Evolutionary conservation across 2,329 filamentous ascomycete species (phyloP).

Genomic region (Fusarium nisikadoi): DNA sequence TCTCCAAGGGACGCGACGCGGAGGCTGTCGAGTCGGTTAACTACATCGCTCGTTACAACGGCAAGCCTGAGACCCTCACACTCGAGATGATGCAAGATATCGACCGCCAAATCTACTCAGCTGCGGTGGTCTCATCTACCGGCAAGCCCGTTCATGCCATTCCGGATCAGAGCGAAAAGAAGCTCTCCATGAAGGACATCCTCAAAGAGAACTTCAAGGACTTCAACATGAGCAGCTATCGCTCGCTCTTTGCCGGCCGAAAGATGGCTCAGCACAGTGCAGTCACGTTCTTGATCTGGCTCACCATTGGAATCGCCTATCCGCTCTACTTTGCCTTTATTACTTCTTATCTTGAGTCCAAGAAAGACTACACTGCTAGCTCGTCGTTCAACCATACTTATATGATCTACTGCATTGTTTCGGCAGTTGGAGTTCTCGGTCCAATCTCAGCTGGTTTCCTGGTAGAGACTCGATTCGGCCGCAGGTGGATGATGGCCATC

Average conservation of each 20-base stretch:
- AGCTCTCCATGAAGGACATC: not conserved
- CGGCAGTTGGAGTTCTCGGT: slow-evolving; percentile 37
- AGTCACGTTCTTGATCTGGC: slow-evolving; percentile 66
- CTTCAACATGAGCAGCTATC: slow-evolving; percentile 61
- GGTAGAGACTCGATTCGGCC: slow-evolving; percentile 34
- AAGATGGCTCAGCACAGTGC: slow-evolving; percentile 63
- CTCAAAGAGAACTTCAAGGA: slow-evolving; percentile 54
- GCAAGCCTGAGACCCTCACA: slow-evolving; percentile 26
- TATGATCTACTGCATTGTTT: slow-evolving; percentile 39
- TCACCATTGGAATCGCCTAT: slow-evolving; percentile 67
- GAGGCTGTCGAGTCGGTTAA: slow-evolving; percentile 21
- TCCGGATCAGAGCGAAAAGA: not conserved
- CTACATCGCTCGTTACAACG: slow-evolving; percentile 16
- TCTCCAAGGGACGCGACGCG: slow-evolving; percentile 17
- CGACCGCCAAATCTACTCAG: slow-evolving; percentile 14
- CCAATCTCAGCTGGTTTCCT: slow-evolving; percentile 33
- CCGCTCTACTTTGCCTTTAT: slow-evolving; percentile 65
- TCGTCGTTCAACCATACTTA: slow-evolving; percentile 10
- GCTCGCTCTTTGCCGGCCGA: slow-evolving; percentile 63
- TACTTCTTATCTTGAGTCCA: slow-evolving; percentile 45
- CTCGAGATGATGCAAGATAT: slow-evolving; percentile 33
- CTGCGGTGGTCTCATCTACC: not conserved
- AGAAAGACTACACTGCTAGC: not conserved
- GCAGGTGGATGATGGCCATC: slow-evolving; percentile 2
- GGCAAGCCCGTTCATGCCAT: not conserved